Evolutionary conservation across 73 alveolate genomes (phyloP).

Genomic region (Stentor coeruleus): DNA sequence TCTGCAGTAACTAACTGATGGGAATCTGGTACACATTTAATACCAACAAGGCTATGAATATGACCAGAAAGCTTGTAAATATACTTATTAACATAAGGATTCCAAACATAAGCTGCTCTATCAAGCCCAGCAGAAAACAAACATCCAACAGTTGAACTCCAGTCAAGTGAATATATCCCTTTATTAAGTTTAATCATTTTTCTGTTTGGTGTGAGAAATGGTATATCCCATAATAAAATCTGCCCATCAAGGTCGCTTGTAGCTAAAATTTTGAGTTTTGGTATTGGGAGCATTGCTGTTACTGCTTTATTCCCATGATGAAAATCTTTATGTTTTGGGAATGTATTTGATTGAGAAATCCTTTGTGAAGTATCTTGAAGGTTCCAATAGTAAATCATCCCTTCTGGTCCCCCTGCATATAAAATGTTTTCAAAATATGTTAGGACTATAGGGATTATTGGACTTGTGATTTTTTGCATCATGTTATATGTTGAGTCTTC

Average conservation of each 20-base stretch:
- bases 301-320: slow-evolving; percentile 76
- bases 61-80: slow-evolving; percentile 92
- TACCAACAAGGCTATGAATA: slow-evolving; percentile 92
- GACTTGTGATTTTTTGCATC: slow-evolving; percentile 49
- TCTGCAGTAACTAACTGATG: slow-evolving; percentile 94
- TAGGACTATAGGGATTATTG: slow-evolving; percentile 41
- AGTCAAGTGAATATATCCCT: slow-evolving; percentile 76
- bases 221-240: slow-evolving; percentile 75
- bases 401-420: slow-evolving; percentile 90
- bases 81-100: slow-evolving; percentile 91
- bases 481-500: slow-evolving; percentile 78
- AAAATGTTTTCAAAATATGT: slow-evolving; percentile 63
- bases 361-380: too few species aligned
- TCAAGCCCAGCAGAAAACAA: slow-evolving; percentile 79
- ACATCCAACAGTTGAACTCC: slow-evolving; percentile 68
- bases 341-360: too few species aligned
- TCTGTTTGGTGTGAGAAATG: slow-evolving; percentile 52
- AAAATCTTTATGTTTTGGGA: slow-evolving; percentile 46
- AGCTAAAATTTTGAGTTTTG: slow-evolving; percentile 56
- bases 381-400: too few species aligned
- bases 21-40: slow-evolving; percentile 84
- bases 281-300: slow-evolving; percentile 71
- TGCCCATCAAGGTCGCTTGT: slow-evolving; percentile 77
- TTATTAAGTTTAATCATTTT: slow-evolving; percentile 66
- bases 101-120: slow-evolving; percentile 89